Evolutionary conservation across 169 alveolate species (phyloP).

Genomic region (Cryptosporidium bovis): DNA sequence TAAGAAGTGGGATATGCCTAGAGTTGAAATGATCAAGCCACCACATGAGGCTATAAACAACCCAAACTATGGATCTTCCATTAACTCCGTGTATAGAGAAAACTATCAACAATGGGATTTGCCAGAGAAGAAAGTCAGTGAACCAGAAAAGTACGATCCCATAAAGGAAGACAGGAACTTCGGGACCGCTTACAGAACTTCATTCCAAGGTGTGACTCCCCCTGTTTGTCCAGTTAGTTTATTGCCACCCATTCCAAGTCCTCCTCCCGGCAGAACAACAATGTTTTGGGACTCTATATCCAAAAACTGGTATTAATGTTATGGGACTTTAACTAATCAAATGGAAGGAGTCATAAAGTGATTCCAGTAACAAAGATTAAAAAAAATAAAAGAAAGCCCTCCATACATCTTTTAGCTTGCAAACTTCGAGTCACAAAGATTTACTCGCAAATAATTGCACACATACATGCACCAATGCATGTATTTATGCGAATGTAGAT

Average conservation of each 20-base stretch:
- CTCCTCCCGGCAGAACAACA: slow-evolving; percentile 72
- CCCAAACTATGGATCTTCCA: slow-evolving; percentile 11
- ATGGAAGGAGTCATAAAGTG: too few relatives aligned
- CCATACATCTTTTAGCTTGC: too few relatives aligned
- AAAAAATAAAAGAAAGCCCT: too few relatives aligned
- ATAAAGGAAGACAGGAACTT: slow-evolving; percentile 59
- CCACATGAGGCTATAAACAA: slow-evolving; percentile 11
- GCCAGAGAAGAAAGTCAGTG: slow-evolving; percentile 4
- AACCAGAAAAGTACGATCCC: slow-evolving; percentile 42
- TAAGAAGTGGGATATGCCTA: slow-evolving; percentile 54
- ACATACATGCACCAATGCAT: too few relatives aligned
- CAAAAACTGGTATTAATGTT: slow-evolving; percentile 51
- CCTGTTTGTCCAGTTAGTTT: slow-evolving; percentile 67
- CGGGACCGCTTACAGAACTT: slow-evolving; percentile 46
- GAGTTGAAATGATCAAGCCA: slow-evolving; percentile 12
- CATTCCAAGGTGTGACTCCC: slow-evolving; percentile 32
- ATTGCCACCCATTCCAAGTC: slow-evolving; percentile 65
- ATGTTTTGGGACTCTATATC: slow-evolving; percentile 73
- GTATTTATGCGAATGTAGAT: too few relatives aligned
- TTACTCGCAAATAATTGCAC: too few relatives aligned
- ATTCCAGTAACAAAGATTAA: too few relatives aligned
- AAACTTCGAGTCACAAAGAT: too few relatives aligned
- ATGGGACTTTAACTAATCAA: not conserved
- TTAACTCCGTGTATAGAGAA: slow-evolving; percentile 49
- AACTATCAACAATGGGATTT: slow-evolving; percentile 52